Evolutionary conservation across 2,329 filamentous ascomycete genomes (phyloP), one percentile per base, ranked within the genome.

Genomic region (Chrysoporthe austroafricana): DNA sequence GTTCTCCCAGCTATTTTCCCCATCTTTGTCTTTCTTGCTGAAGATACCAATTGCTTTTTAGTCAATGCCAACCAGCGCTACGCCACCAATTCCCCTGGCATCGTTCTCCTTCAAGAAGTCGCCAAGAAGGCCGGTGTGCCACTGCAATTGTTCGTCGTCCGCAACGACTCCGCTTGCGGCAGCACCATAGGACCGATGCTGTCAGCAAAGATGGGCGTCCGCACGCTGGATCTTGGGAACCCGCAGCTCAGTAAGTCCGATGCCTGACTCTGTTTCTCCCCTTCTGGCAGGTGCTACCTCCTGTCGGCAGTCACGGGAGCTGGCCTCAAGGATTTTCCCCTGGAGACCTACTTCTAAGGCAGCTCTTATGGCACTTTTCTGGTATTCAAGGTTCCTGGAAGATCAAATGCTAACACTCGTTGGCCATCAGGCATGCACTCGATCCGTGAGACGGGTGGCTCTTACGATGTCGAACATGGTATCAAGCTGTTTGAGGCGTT

Each of bases 141-240:
- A 16, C 85, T 99, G 64, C 96, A 99, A 82, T 83, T 98, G 50
- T 98, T 98, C 75, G 96, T 99, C 52, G 95, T 98, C 59, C 88
- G 94, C 76, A 99, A 99, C 79, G 96, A 99, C 78, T 96, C 91
- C 4, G 89, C 91, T 63, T 99, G 96, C 78, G 96, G 96, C 66
- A 95, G 92, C 82, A 99, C 96, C 46, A 99, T 99, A 75, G 96
- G 96, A 0, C 96, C 96, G n/a, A 97, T 97, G 90, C 84, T 98
- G 58, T 92, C 91, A 64, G 94, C 95, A 34, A 90, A 90, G 68
- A 83, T 98, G 73, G 96, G 96, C 66, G 89, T 93, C 65, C 86
- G 96, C 70, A 98, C 96, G 1, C 84, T 99, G 57, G 96, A 99
- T 80, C 81, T 98, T 66, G 95, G 95, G 11, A 98, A 97, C 80